Evolutionary conservation across 2,329 filamentous ascomycete genomes (phyloP).

Genomic region (Cercospora zeina): DNA sequence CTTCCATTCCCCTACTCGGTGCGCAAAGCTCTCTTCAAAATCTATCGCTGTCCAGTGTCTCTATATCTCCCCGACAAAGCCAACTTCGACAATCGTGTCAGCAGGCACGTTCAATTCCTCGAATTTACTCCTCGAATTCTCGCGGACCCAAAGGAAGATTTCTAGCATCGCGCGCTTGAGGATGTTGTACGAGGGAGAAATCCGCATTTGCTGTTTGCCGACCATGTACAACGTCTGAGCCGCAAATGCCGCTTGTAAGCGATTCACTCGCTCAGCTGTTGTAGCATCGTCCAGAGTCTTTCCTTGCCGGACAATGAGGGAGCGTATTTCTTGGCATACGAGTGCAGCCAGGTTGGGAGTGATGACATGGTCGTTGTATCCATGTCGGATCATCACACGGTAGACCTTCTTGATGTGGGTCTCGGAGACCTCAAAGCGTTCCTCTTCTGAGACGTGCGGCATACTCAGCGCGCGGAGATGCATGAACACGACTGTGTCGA

Average conservation of each 20-base stretch:
- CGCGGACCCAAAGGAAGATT: constrained; percentile 63
- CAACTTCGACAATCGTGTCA: constrained; percentile 65
- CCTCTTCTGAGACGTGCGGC: constrained; percentile 28
- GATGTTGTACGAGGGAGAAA: constrained; percentile 22
- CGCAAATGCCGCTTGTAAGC: constrained; percentile 28
- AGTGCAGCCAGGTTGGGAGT: constrained; percentile 31
- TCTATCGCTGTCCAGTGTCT: neutral
- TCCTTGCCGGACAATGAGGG: neutral
- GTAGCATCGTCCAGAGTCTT: neutral
- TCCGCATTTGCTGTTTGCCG: constrained; percentile 34
- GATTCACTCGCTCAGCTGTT: constrained; percentile 12
- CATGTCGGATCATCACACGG: constrained; percentile 32
- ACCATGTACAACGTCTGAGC: constrained; percentile 32
- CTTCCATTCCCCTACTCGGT: neutral
- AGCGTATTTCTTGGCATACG: constrained; percentile 31
- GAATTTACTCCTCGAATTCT: constrained; percentile 66
- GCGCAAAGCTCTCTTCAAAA: neutral
- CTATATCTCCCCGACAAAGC: constrained; percentile 55
- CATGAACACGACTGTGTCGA: constrained; percentile 31
- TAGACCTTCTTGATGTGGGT: constrained; percentile 29
- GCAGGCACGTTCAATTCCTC: constrained; percentile 59
- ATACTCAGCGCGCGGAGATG: constrained; percentile 31
- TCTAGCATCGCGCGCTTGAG: constrained; percentile 51
- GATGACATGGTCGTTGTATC: constrained; percentile 32
- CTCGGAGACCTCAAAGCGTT: constrained; percentile 29